phyloP scores from a whole-genome alignment of 1,139 yeast species.

The Yamadazyma trypodendri region DNA sequence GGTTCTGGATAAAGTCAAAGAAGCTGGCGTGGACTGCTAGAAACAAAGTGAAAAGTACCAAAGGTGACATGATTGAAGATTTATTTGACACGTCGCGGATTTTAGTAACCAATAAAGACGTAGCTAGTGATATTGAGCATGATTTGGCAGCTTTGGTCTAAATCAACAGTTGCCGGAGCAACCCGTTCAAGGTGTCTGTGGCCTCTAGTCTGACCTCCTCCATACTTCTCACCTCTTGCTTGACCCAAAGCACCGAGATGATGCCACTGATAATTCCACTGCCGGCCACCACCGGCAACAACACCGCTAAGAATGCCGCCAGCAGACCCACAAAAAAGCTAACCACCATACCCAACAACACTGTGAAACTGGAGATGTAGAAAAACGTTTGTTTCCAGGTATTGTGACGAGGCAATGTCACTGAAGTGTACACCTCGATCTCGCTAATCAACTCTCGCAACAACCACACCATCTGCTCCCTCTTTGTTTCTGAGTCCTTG shows the following conservation, averaged over 20 bases:
- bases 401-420: constrained; percentile 60
- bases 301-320: constrained; percentile 48
- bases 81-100: constrained; percentile 1
- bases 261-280: constrained; percentile 77
- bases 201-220: constrained; percentile 67
- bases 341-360: constrained; percentile 27
- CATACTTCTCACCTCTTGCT: constrained; percentile 74
- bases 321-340: constrained; percentile 54
- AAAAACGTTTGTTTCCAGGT: constrained; percentile 68
- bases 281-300: constrained; percentile 50
- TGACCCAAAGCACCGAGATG: constrained; percentile 73
- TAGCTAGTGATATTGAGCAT: too few species aligned
- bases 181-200: constrained; percentile 5
- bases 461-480: constrained; percentile 26
- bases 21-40: constrained; percentile 12
- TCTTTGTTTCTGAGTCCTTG: too few species aligned
- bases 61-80: not conserved
- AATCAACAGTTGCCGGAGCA: too few species aligned
- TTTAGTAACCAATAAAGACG: too few species aligned
- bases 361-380: constrained; percentile 43
- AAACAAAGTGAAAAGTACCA: not conserved
- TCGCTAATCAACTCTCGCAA: constrained; percentile 58
- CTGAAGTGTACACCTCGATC: constrained; percentile 52
- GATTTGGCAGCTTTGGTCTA: too few species aligned
- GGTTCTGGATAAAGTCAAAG: constrained; percentile 31